Percentiles rank a stretch among this genome's conserved stretches.
Evolutionary conservation across 2,329 filamentous ascomycete species (phyloP).

Genomic region (Microcyclospora tardicrescens): DNA sequence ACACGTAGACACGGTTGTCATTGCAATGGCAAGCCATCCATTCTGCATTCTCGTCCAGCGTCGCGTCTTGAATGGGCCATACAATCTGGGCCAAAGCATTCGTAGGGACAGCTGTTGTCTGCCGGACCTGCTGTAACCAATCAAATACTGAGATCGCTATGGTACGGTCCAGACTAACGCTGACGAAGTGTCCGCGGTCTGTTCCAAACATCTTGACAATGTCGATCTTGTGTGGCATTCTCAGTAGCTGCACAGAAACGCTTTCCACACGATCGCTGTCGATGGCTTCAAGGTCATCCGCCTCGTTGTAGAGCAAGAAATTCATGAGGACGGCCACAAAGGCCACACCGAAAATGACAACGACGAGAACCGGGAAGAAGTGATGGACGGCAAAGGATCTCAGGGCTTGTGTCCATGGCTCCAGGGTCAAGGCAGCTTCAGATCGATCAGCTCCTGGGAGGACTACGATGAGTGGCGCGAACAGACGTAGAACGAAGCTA

Average conservation of each 20-base stretch:
- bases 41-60: conserved; percentile 50
- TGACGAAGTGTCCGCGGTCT: conserved; percentile 51
- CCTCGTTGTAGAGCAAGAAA: conserved; percentile 57
- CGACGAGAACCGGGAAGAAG: conserved; percentile 53
- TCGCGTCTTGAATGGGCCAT: conserved; percentile 39
- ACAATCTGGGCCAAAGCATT: conserved; percentile 11
- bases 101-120: conserved; percentile 7
- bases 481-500: conserved; percentile 61
- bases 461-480: conserved; percentile 62
- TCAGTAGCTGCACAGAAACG: conserved; percentile 48
- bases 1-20: conserved; percentile 46
- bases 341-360: conserved; percentile 49
- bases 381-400: conserved; percentile 45
- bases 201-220: conserved; percentile 52
- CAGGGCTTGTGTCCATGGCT: conserved; percentile 41
- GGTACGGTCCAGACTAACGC: conserved; percentile 55
- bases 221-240: conserved; percentile 54
- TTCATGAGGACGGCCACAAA: conserved; percentile 59
- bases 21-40: conserved; percentile 55
- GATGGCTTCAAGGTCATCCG: conserved; percentile 29
- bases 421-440: conserved; percentile 35
- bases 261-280: conserved; percentile 37
- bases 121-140: conserved; percentile 8
- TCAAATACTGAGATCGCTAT: conserved; percentile 32
- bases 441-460: conserved; percentile 54